Conservation (phyloP, 2,329 filamentous ascomycete genomes). For the Pseudocercospora fijiensis region DNA sequence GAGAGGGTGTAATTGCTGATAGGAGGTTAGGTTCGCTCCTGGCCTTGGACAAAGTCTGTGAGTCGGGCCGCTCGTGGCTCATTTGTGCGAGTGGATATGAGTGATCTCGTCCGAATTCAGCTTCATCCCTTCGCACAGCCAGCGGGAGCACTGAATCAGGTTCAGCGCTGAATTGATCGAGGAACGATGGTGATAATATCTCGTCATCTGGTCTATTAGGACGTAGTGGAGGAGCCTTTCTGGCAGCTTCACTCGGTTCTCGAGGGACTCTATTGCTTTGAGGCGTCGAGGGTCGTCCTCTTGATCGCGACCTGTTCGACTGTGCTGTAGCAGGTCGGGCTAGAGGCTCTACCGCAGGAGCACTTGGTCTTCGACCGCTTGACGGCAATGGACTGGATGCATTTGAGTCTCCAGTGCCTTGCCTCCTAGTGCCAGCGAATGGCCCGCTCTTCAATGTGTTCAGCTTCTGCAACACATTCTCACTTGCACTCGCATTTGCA, state of each 20-base stretch:
- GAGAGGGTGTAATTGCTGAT: constrained; percentile 9
- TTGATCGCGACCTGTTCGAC: constrained; percentile 17
- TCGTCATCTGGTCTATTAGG: constrained; percentile 36
- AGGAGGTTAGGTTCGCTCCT: constrained; percentile 28
- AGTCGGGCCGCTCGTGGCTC: constrained; percentile 2
- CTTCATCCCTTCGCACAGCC: constrained; percentile 10
- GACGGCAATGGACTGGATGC: not conserved
- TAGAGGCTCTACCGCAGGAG: constrained; percentile 8
- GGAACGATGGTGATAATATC: constrained; percentile 30
- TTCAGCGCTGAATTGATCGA: constrained; percentile 32
- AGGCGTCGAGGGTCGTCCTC: constrained; percentile 11
- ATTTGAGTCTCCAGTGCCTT: constrained; percentile 22
- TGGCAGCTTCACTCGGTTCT: constrained; percentile 15
- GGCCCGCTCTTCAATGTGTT: constrained; percentile 63
- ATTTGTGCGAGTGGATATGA: constrained; percentile 19
- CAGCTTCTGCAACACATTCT: constrained; percentile 56
- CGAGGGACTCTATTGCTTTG: not conserved
- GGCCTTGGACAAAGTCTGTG: constrained; percentile 15
- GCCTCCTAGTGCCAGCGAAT: constrained; percentile 49
- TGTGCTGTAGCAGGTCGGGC: constrained; percentile 16
- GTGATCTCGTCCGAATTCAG: constrained; percentile 24
- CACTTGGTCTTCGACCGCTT: constrained; percentile 24
- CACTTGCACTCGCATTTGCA: constrained; percentile 41
- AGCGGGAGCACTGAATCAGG: constrained; percentile 25
- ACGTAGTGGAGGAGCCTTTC: constrained; percentile 31